Conservation (phyloP, 768 basidiomycete genomes). For the Rubroboletus pulcherrimus region DNA sequence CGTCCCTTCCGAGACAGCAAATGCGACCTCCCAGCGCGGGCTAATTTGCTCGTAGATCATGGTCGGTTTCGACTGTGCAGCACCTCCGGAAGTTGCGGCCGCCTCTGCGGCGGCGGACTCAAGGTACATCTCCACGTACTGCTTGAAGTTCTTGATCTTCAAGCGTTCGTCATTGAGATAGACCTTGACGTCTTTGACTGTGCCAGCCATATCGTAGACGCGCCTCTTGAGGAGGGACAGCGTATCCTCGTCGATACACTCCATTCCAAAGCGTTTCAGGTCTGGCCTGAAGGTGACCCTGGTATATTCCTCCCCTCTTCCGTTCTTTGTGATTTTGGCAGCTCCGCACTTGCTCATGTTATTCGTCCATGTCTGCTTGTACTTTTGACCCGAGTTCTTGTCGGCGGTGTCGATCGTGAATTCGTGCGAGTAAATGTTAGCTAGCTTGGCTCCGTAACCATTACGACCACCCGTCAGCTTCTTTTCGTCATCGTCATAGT, state of each 20-base stretch:
- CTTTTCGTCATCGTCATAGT: conserved; percentile 99
- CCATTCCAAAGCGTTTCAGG: conserved; percentile 89
- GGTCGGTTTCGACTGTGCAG: conserved; percentile 68
- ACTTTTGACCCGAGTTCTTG: conserved; percentile 81
- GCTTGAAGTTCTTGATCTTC: conserved; percentile 93
- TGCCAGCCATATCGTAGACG: conserved; percentile 97
- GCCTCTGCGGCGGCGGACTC: conserved; percentile 70
- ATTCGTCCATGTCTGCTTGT: conserved; percentile 89
- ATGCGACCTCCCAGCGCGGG: conserved; percentile 91
- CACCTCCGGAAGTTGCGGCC: conserved; percentile 70
- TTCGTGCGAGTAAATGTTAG: conserved; percentile 96
- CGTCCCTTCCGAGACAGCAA: conserved; percentile 87
- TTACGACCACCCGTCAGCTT: conserved; percentile 98
- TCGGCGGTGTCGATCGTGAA: conserved; percentile 97
- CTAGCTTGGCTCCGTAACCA: conserved; percentile 96
- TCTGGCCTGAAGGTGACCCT: conserved; percentile 92
- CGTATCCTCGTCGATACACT: conserved; percentile 85
- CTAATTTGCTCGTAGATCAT: conserved; percentile 79
- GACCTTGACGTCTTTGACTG: conserved; percentile 88
- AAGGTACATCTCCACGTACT: conserved; percentile 94
- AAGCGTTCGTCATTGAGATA: conserved; percentile 88
- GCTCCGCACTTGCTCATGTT: conserved; percentile 89
- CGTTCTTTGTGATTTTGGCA: conserved; percentile 91
- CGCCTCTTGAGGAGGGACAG: conserved; percentile 86
- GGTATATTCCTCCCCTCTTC: conserved; percentile 86